These are phyloP conservation scores for Dendrobium officinale DNA, from an alignment of 106 monocot species.

Conservation along the genomic window DNA sequence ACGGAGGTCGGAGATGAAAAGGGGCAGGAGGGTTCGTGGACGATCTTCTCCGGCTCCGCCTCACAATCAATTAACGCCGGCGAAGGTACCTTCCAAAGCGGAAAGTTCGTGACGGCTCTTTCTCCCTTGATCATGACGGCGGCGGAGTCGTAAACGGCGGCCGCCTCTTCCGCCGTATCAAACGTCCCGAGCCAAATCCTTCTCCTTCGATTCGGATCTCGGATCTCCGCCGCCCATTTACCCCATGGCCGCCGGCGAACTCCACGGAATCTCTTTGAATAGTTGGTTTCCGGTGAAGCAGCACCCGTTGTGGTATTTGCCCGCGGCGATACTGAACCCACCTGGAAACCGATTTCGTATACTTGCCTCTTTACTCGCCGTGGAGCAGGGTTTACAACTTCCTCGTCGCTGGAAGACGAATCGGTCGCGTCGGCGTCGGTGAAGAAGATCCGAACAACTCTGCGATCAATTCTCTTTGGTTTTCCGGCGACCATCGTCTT, in stretches of 20 bases:
- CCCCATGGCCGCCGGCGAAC: slow-evolving; percentile 16
- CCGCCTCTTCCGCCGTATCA: slow-evolving; percentile 15
- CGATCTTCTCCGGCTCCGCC: slow-evolving; percentile 1
- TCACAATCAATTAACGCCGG: neutral
- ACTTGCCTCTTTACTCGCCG: neutral
- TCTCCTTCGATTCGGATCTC: neutral
- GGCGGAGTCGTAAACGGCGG: slow-evolving; percentile 12
- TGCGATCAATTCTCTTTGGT: neutral
- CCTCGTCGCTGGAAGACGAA: neutral
- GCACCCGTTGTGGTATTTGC: neutral
- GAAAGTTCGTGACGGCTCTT: slow-evolving; percentile 11
- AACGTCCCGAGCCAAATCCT: slow-evolving; percentile 19
- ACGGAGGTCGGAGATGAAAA: neutral
- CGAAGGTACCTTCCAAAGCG: neutral
- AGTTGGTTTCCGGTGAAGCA: neutral
- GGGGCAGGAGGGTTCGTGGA: neutral
- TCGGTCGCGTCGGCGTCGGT: neutral
- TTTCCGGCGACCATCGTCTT: neutral
- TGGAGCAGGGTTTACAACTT: neutral
- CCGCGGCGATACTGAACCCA: neutral
- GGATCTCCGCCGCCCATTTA: slow-evolving; percentile 8
- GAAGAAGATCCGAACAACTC: neutral
- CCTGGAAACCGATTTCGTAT: neutral
- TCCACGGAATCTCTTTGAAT: slow-evolving; percentile 3
- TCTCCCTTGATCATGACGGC: slow-evolving; percentile 2